Conservation (phyloP, 192 early-diverging fungal species). For the Coemansia sp. region DNA sequence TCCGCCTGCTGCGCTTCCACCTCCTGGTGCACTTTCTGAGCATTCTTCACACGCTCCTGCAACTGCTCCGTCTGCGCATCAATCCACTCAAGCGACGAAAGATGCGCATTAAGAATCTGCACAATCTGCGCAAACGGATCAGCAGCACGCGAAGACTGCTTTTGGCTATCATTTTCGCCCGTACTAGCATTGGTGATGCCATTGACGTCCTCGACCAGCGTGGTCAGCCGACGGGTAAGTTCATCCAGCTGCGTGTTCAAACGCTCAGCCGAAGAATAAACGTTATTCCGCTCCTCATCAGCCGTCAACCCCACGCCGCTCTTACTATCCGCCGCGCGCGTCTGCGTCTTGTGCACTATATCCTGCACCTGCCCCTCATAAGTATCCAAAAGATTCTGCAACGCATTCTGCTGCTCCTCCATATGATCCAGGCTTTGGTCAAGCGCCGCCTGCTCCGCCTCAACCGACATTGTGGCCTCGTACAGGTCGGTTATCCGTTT, state of each 20-base stretch:
- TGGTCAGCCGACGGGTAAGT: slow-evolving; percentile 71
- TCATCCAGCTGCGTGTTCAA: slow-evolving; percentile 87
- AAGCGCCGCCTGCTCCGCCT: slow-evolving; percentile 74
- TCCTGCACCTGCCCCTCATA: slow-evolving; percentile 65
- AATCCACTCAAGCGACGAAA: slow-evolving; percentile 92
- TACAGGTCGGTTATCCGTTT: slow-evolving; percentile 74
- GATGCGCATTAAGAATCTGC: slow-evolving; percentile 86
- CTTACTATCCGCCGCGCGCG: slow-evolving; percentile 45
- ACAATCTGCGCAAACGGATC: slow-evolving; percentile 75
- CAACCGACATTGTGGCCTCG: slow-evolving; percentile 68
- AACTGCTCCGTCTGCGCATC: slow-evolving; percentile 57
- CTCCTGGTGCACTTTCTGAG: slow-evolving; percentile 41
- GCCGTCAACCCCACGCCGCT: slow-evolving; percentile 53
- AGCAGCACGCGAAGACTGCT: slow-evolving; percentile 9
- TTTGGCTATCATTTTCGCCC: slow-evolving; percentile 22
- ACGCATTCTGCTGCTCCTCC: slow-evolving; percentile 79
- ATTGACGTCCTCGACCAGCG: slow-evolving; percentile 89
- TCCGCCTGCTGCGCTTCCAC: slow-evolving; percentile 30
- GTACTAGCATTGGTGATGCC: slow-evolving; percentile 29
- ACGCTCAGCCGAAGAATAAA: slow-evolving; percentile 82
- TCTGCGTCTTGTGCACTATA: slow-evolving; percentile 56
- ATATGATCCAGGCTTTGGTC: slow-evolving; percentile 86
- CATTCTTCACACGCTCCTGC: slow-evolving; percentile 42
- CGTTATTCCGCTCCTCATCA: slow-evolving; percentile 82
- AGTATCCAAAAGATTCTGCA: slow-evolving; percentile 71